Evolutionary conservation across 768 basidiomycete species (phyloP), one percentile per base, ranked within the genome.

Genomic region (Trametes cubensis): DNA sequence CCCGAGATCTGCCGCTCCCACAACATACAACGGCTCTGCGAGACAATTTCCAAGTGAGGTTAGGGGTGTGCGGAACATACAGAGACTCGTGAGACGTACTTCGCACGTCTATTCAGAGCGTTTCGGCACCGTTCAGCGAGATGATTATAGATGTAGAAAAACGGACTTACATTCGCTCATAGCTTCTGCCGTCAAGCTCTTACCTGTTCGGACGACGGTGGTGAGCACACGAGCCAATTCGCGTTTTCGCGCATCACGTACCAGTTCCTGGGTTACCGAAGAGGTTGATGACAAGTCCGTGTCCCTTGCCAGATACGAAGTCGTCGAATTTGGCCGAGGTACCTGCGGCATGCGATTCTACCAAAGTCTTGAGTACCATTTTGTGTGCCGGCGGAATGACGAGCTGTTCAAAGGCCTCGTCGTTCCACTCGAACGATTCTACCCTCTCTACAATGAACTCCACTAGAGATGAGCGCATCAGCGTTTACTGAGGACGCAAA

Each of bases 401-500:
- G 8, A 76, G 68, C 39, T 71, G 66, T 42, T 68, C 66, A 61
- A 72, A 76, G 17, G 75, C 72, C 45, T 73, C 71, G 7, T 67
- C 60, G 57, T 70, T 70, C 72, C 72, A 73, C 18, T 77, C 74
- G 30, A 90, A 83, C 3, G 78, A 76, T 20, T 73, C 55, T 30
- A 89, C 77, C 46, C 81, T 77, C 46, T 83, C 81, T 6, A 88
- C 80, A 48, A 83, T 79, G 67, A 88, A 84, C 68, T 85, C 86
- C 63, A 87, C 85, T 87, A 60, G 5, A 49, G 13, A 7, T 18
- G 14, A 0, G 3, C 4, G 2, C 18, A 49, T 20, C 4, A 15
- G 18, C 56, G 56, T 51, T 49, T 34, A 5, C 34, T 34, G 3
- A 10, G 34, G 6, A 34, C 34, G 34, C 34, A 10, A 10, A 34